Evolutionary conservation across 139 green algal genomes (phyloP).

Genomic region (Chloropicon primus): DNA sequence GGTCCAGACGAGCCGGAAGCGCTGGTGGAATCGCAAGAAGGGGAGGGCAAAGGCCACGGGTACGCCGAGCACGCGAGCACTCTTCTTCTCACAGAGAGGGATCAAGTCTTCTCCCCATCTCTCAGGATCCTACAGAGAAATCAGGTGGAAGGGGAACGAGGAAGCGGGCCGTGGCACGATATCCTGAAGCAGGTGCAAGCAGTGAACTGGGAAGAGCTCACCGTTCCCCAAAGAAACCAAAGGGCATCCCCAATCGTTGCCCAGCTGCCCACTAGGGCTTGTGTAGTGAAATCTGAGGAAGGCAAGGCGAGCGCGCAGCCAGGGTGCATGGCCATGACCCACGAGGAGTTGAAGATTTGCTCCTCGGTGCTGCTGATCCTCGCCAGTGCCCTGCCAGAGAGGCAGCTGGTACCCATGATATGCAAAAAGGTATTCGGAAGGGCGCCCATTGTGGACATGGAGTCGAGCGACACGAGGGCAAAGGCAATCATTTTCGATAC

Average conservation of each 20-base stretch:
- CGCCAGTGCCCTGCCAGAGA: background rate
- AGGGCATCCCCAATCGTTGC: background rate
- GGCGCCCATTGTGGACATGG: background rate
- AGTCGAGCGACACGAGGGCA: background rate
- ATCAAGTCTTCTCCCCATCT: background rate
- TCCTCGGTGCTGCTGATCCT: background rate
- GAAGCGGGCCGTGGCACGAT: background rate
- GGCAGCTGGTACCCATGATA: background rate
- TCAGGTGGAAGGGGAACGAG: background rate
- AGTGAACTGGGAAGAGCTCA: background rate
- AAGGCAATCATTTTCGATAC: background rate
- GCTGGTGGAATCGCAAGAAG: background rate
- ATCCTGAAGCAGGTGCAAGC: background rate
- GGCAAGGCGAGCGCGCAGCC: too few relatives aligned
- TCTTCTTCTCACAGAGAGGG: too few relatives aligned
- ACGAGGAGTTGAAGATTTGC: background rate
- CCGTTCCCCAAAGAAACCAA: background rate
- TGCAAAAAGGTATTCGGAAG: background rate
- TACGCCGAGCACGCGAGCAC: too few relatives aligned
- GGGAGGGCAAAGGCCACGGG: too few relatives aligned
- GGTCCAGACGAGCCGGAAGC: background rate
- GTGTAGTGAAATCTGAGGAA: too few relatives aligned
- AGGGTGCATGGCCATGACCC: too few relatives aligned
- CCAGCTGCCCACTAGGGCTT: background rate
- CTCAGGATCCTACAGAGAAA: too few relatives aligned